Evolutionary conservation across 1,139 yeast genomes (phyloP).

Genomic region (Trichomonascaceae sp.): DNA sequence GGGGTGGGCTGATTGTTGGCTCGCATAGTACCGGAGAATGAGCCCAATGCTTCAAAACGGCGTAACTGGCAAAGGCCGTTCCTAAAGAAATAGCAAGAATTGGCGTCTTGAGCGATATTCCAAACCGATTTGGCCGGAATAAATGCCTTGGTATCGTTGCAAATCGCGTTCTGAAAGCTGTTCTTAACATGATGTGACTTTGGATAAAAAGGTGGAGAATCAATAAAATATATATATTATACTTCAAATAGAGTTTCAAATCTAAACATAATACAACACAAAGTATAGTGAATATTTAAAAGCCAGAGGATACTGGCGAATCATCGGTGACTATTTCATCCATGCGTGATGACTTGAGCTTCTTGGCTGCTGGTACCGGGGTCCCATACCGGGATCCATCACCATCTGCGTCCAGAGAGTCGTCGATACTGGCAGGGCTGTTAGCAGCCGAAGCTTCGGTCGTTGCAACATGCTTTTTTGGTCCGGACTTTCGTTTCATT

Average conservation of each 20-base stretch:
- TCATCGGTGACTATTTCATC: slow-evolving; percentile 3
- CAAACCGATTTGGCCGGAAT: not conserved
- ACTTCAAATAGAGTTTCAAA: not conserved
- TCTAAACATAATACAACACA: not conserved
- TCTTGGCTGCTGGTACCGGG: slow-evolving; percentile 14
- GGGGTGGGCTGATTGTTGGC: not conserved
- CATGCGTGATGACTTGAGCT: slow-evolving; percentile 13
- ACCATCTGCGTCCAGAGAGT: slow-evolving; percentile 16
- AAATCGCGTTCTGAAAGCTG: not conserved
- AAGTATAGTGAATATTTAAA: not conserved
- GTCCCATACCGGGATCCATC: slow-evolving; percentile 12
- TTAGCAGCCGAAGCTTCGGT: slow-evolving; percentile 15
- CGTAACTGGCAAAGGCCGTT: not conserved
- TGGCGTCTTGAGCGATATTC: not conserved
- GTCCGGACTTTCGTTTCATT: slow-evolving; percentile 26
- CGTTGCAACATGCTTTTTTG: slow-evolving; percentile 14
- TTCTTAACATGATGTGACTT: not conserved
- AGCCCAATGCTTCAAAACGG: not conserved
- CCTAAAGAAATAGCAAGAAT: not conserved
- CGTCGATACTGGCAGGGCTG: slow-evolving; percentile 20
- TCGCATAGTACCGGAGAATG: not conserved
- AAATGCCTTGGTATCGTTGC: not conserved
- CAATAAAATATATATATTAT: not conserved
- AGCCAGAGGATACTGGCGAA: not conserved
- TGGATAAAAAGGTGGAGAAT: not conserved